Evolutionary conservation across 176 grass and related monocot species (phyloP).

Genomic region (Phyllostachys edulis): DNA sequence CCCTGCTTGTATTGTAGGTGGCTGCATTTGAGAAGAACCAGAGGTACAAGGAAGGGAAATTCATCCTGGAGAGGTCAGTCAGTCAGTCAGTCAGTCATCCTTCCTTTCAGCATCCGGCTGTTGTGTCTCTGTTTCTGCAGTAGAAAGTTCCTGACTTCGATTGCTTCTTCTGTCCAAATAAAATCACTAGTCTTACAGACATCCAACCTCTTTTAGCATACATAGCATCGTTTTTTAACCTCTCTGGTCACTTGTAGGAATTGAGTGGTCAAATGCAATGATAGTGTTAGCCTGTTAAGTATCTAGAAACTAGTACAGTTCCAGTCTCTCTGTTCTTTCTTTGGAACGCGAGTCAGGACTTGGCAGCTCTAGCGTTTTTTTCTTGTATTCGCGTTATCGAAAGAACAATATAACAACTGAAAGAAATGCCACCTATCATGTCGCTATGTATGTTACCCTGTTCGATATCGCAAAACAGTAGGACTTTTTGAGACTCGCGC

Average conservation of each 20-base stretch:
- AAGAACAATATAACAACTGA: neutral
- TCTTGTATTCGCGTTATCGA: neutral
- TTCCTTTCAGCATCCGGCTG: neutral
- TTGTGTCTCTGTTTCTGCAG: neutral
- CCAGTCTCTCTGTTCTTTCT: neutral
- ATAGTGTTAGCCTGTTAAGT: neutral
- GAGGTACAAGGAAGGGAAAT: constrained; percentile 58
- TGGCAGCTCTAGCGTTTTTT: neutral
- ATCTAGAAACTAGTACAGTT: neutral
- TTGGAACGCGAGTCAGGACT: neutral
- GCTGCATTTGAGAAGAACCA: constrained; percentile 36
- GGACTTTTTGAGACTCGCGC: neutral
- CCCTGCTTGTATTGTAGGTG: neutral
- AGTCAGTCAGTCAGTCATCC: neutral
- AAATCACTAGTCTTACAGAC: neutral
- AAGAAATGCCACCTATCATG: neutral
- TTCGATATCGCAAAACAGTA: neutral
- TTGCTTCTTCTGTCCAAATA: neutral
- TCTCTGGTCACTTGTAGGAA: neutral
- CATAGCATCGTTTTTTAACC: neutral
- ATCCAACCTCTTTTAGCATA: neutral
- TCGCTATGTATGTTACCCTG: too few relatives aligned
- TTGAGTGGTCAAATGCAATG: neutral
- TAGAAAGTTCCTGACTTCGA: neutral
- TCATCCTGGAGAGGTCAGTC: constrained; percentile 47